Evolutionary conservation across 2,329 filamentous ascomycete genomes (phyloP).

Genomic region (Herpotrichia juniperi): DNA sequence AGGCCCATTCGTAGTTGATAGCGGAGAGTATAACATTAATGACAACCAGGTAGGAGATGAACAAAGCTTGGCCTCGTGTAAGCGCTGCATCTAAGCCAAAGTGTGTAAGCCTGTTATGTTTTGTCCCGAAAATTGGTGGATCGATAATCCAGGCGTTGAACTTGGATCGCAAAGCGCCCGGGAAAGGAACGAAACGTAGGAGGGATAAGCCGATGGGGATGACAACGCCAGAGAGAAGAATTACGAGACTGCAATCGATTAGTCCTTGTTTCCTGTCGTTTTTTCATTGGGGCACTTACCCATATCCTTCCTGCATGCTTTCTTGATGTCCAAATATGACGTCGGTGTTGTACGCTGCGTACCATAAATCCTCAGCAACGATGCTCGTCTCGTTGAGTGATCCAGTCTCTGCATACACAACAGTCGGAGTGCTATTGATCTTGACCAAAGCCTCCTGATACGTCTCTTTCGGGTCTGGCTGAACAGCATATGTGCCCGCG

Average conservation of each 20-base stretch:
- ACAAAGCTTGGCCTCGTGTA: conserved; percentile 18
- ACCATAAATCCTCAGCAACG: conserved; percentile 13
- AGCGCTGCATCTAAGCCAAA: conserved; percentile 13
- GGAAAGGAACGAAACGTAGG: conserved; percentile 22
- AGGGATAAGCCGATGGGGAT: conserved; percentile 20
- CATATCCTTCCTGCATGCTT: conserved; percentile 12
- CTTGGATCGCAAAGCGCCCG: conserved; percentile 5
- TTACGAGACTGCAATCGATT: conserved; percentile 10
- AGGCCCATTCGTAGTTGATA: conserved; percentile 8
- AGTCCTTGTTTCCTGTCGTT: no score
- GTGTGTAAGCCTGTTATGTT: conserved; percentile 10
- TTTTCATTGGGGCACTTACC: no score
- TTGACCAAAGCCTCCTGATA: conserved; percentile 22
- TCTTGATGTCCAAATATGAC: conserved; percentile 10
- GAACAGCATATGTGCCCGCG: background rate
- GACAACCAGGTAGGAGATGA: conserved; percentile 35
- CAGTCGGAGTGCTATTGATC: conserved; percentile 12
- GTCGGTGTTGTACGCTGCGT: conserved; percentile 8
- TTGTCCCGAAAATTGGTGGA: conserved; percentile 17
- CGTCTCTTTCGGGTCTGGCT: conserved; percentile 21
- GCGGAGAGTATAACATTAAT: conserved; percentile 19
- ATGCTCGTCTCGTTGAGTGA: conserved; percentile 19
- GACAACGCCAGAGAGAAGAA: conserved; percentile 15
- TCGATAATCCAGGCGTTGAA: conserved; percentile 23
- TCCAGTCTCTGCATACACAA: conserved; percentile 12